Base-by-base conservation (phyloP, 78 protist genomes). In the Planoprotostelium fungivorum region DNA sequence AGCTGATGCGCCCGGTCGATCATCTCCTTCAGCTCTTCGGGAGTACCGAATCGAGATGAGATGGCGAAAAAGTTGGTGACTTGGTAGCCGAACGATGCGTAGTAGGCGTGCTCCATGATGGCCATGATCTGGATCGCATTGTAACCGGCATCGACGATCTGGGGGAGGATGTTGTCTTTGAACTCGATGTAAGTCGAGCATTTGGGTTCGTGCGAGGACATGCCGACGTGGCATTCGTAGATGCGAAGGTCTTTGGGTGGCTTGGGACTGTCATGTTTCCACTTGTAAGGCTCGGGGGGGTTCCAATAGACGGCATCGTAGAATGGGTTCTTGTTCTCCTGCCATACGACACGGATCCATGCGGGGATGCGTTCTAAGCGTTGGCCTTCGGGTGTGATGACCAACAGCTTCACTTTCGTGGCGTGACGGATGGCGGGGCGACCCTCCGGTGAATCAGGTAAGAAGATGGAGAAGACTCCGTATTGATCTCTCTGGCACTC, bases 31-130 rank as follows among this genome's bases (percentile, higher is more conserved):
- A 98, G 94, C 38, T 95, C 98, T 36, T 94, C 96, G 0, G 96
- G 96, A 37, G 96, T 94, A 63, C 96, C 96, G 35, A 91, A 94
- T n/a, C 96, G 87, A 34, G 90, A 38, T 0, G 89, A 38, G 5
- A 94, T 92, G 0, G 98, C 98, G 51, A 94, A 97, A 63, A 95
- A 95, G 85, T 87, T 87, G 1, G 98, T 95, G 16, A 97, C 97
- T 88, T 91, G 98, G 91, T 97, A 98, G 0, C 98, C 99, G 87
- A 97, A 98, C 28, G 95, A 90, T 28, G 98, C 99, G 91, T 98
- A 98, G 94, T 97, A 98, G 0, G 98, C 97, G 88, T 98, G 99
- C 93, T 98, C 99, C 97, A 90, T 94, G 84, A 98, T 86, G 5
- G 99, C 99, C 99, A 98, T 98, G 83, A 98, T 87, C 92, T 98